Evolutionary conservation across 345 rosid genomes (phyloP), one percentile per base, ranked within the genome.

Genomic region (Bretschneidera sinensis): DNA sequence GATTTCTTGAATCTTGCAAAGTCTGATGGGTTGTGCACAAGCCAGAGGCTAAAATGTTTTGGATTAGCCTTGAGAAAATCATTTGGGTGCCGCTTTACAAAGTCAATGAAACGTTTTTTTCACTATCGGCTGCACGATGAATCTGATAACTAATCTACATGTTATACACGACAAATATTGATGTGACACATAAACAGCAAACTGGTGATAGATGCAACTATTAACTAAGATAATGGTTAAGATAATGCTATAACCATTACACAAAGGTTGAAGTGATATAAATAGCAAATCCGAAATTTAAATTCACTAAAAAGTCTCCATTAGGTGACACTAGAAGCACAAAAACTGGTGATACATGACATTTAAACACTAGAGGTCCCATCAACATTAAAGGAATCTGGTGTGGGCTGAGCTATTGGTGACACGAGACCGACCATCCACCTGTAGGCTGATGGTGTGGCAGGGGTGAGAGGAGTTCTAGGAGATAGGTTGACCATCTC

Each of bases 401-500:
- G 21, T 5, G 49, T 48, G 35, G 64, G 58, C 43, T 33, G 45
- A 53, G 55, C 25, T 51, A 55, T 43, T 53, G 81, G 70, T 33
- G 81, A 69, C n/a, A 59, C 7, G 15, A 63, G 71, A 31, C 66
- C 59, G 2, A 23, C 50, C 10, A 35, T 0, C n/a, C 24, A 64
- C 65, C 68, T 19, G 67, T 25, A 48, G 24, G 52, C 39, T 7
- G 64, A 49, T 15, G 80, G 80, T 4, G 75, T 53, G 14, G 55
- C 57, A 18, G 78, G 78, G 19, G 81, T 51, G 13, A 51, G 68
- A 24, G 81, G 78, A 21, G 39, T 43, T 75, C 85, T 74, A 0
- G 97, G 92, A 15, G 98, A 92, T 24, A 87, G 80, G 67, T 71
- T 70, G 50, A 92, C 96, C 19, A 83, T 79, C 79, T 87, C 92